These are phyloP conservation scores for Chrysophaeum taylorii DNA, from an alignment of 352 stramenopile species.

Conservation along the genomic window DNA sequence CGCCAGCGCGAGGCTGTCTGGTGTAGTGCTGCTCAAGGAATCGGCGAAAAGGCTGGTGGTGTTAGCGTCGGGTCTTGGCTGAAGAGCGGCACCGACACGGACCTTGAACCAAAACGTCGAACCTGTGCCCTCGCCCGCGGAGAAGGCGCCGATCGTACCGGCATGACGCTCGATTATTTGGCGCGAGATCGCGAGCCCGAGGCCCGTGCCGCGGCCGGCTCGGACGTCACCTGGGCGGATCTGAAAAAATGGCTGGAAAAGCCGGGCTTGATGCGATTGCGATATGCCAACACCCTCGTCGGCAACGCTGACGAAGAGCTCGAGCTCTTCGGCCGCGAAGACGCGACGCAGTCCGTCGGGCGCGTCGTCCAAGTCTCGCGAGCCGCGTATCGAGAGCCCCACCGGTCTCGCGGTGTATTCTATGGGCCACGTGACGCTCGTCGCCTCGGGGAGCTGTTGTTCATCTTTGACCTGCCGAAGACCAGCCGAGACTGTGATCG, in stretches of 20 bases:
- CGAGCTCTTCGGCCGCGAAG: background rate
- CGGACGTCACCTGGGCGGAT: conserved; percentile 11
- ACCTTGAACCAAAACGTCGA: conserved; percentile 14
- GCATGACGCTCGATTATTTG: conserved; percentile 13
- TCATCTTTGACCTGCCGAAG: too few relatives aligned
- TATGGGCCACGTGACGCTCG: too few relatives aligned
- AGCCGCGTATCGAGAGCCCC: too few relatives aligned
- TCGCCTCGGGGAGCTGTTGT: too few relatives aligned
- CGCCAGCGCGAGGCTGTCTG: background rate
- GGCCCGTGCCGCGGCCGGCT: conserved; percentile 18
- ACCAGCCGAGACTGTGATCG: too few relatives aligned
- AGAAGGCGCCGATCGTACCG: conserved; percentile 8
- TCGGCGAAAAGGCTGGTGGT: background rate
- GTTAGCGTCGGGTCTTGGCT: background rate
- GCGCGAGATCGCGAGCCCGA: conserved; percentile 15
- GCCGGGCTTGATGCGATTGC: background rate
- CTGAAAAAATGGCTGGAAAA: conserved; percentile 18
- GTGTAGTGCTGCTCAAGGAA: too few relatives aligned
- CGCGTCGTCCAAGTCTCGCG: background rate
- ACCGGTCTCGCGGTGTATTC: too few relatives aligned
- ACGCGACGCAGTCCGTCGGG: background rate
- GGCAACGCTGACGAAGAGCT: background rate
- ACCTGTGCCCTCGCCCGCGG: background rate
- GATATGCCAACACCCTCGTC: background rate
- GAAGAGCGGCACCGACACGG: background rate